phyloP scores from a whole-genome alignment of 2,329 filamentous ascomycete species.

The Pochonia chlamydosporia region DNA sequence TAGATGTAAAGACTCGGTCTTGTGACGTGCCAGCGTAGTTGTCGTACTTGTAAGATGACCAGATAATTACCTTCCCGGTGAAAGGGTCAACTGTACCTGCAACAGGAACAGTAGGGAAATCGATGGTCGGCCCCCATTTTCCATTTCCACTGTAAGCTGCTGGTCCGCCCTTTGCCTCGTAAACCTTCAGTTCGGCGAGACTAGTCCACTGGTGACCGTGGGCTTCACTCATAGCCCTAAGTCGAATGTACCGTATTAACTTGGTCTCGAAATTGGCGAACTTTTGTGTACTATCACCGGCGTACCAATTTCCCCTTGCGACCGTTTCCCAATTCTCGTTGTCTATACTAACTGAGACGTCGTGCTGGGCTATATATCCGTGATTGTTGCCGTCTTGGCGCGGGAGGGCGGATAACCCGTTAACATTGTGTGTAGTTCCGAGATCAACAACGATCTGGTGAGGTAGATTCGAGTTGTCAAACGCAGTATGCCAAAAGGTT shows the following conservation, averaged over 20 bases:
- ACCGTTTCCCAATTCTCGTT: slow-evolving; percentile 20
- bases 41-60: slow-evolving; percentile 11
- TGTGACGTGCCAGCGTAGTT: slow-evolving; percentile 8
- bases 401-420: slow-evolving; percentile 23
- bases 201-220: slow-evolving; percentile 24
- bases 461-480: slow-evolving; percentile 11
- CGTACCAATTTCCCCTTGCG: slow-evolving; percentile 21
- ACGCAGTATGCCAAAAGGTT: slow-evolving; percentile 23
- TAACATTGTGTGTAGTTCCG: slow-evolving; percentile 18
- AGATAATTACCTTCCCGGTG: slow-evolving; percentile 5
- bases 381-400: slow-evolving; percentile 18
- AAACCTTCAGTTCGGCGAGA: slow-evolving; percentile 26
- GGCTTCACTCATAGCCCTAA: slow-evolving; percentile 23
- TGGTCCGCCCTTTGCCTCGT: slow-evolving; percentile 17
- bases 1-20: slow-evolving; percentile 12
- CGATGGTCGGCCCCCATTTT: slow-evolving; percentile 27
- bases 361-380: slow-evolving; percentile 21
- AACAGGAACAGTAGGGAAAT: slow-evolving; percentile 30
- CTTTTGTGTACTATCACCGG: slow-evolving; percentile 21
- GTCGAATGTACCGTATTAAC: slow-evolving; percentile 21
- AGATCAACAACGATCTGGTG: slow-evolving; percentile 26
- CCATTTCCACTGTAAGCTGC: slow-evolving; percentile 17
- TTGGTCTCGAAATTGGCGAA: slow-evolving; percentile 26
- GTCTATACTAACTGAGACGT: slow-evolving; percentile 23
- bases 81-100: slow-evolving; percentile 7